Base-by-base conservation (phyloP, 2,329 filamentous ascomycete species). In the Colletotrichum spaethianum region DNA sequence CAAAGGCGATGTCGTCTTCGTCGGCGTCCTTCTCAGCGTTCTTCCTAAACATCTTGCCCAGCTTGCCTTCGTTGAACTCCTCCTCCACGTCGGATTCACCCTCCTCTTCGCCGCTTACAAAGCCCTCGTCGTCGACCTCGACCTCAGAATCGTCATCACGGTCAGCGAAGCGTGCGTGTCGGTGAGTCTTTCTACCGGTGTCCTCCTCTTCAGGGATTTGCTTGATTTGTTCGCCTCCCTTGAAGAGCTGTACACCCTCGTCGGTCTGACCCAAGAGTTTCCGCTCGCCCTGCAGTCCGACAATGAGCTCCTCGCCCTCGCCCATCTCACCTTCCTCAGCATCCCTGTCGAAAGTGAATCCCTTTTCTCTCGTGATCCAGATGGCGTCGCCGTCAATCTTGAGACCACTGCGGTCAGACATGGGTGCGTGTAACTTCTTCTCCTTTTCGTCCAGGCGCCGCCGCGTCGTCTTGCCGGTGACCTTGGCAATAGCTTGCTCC, bases 301-400 rank as follows among this genome's bases (percentile, higher is more conserved):
- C 92, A 75, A 99, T 96, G 82, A 99, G 90, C 82, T 98, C 95
- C 81, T 99, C 96, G 50, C 96, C 96, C 65, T 98, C 88, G n/a
- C 96, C 96, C 56, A 94, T 91, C 76, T 98, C 93, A 38, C 88
- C 88, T 14, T 90, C 88, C 14, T 94, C 91, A 2, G 82, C 87
- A 38, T 90, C 89, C 75, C 87, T 88, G 80, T 92, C 87, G 75
- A 99, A 98, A 4, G 90, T 97, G 76, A 93, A 93, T 0, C 90
- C 91, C 76, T 91, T 92, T 63, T 92, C 90, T 68, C 89, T 85
- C 12, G 90, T 92, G 72, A 92, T 98, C 85, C 97, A 99, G 46
- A 99, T 95, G 9, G 96, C 95, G 82, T 99, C 96, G 73, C 97
- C 97, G 76, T 99, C 96, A 63, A 99, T 96, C 79, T 98, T 92